Percentiles rank a stretch among this genome's conserved stretches.
Conservation (phyloP, 805 yeast species). For the Tetrapisispora taiwanensis region DNA sequence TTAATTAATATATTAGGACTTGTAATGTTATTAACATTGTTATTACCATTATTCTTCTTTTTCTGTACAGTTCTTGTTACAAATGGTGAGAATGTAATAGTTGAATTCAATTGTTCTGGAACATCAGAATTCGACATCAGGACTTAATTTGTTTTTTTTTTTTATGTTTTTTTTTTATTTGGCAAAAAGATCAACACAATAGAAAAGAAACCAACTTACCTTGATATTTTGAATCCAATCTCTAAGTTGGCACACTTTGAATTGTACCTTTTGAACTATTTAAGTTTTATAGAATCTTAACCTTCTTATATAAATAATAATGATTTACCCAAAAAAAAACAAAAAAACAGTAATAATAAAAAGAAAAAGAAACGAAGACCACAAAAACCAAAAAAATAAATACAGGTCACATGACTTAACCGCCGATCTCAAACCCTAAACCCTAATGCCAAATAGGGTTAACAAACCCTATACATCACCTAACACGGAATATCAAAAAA, state of each 20-base stretch:
- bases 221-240: too few species aligned
- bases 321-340: not conserved
- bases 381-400: not conserved
- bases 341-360: not conserved
- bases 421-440: not conserved
- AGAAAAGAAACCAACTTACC: too few species aligned
- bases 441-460: not conserved
- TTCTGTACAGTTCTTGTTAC: slow-evolving; percentile 30
- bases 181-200: too few species aligned
- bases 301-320: too few species aligned
- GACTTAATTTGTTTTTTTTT: too few species aligned
- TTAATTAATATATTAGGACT: slow-evolving; percentile 10
- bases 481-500: too few species aligned
- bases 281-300: too few species aligned
- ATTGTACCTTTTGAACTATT: too few species aligned
- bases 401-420: not conserved
- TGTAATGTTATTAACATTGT: slow-evolving; percentile 3
- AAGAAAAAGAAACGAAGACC: too few species aligned
- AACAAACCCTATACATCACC: not conserved
- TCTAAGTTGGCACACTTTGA: too few species aligned
- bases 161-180: not conserved
- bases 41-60: slow-evolving; percentile 10
- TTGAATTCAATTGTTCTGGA: slow-evolving; percentile 59
- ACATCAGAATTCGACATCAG: slow-evolving; percentile 23
- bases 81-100: slow-evolving; percentile 63